A percentile compares a stretch with the other conserved stretches of the same genome.
phyloP scores from a whole-genome alignment of 1,139 yeast genomes.

The Taiozyma onychis region DNA sequence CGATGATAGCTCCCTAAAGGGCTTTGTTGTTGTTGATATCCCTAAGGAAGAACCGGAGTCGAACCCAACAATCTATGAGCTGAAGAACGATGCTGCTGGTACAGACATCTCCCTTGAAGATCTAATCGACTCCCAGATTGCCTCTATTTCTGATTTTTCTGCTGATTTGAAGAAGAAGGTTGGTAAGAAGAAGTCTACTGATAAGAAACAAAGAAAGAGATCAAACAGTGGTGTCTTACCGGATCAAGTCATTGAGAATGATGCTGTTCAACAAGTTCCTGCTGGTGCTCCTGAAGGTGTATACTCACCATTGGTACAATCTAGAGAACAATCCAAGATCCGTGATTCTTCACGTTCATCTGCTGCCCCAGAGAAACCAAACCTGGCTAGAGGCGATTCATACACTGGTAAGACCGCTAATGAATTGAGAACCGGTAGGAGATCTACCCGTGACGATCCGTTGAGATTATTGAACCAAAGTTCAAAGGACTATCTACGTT shows the following conservation, averaged over 20 bases:
- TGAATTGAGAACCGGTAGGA: slow-evolving; percentile 14
- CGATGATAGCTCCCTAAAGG: slow-evolving; percentile 14
- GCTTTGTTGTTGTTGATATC: slow-evolving; percentile 20
- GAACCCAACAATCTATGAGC: slow-evolving; percentile 7
- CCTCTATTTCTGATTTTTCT: slow-evolving; percentile 20
- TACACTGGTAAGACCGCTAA: slow-evolving; percentile 38
- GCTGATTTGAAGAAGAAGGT: slow-evolving; percentile 15
- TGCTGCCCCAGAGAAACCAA: slow-evolving; percentile 38
- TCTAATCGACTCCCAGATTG: slow-evolving; percentile 25
- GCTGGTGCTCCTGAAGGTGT: slow-evolving; percentile 35
- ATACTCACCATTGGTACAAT: slow-evolving; percentile 40
- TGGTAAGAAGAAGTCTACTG: slow-evolving; percentile 6
- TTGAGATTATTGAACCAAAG: slow-evolving; percentile 6
- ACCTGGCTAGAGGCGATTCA: slow-evolving; percentile 63
- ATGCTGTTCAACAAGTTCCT: slow-evolving; percentile 30
- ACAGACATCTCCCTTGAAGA: slow-evolving; percentile 19
- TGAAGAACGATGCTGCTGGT: slow-evolving; percentile 3
- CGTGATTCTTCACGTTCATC: slow-evolving; percentile 27
- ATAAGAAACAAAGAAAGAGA: slow-evolving; percentile 6
- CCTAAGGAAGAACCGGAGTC: slow-evolving; percentile 5
- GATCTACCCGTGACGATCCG: slow-evolving; percentile 11
- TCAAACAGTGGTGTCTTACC: slow-evolving; percentile 23
- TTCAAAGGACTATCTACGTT: slow-evolving; percentile 39
- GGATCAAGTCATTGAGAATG: slow-evolving; percentile 27
- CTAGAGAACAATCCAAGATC: slow-evolving; percentile 28